Conservation (phyloP, 148 eudicot genomes). For the Spergularia marina region DNA sequence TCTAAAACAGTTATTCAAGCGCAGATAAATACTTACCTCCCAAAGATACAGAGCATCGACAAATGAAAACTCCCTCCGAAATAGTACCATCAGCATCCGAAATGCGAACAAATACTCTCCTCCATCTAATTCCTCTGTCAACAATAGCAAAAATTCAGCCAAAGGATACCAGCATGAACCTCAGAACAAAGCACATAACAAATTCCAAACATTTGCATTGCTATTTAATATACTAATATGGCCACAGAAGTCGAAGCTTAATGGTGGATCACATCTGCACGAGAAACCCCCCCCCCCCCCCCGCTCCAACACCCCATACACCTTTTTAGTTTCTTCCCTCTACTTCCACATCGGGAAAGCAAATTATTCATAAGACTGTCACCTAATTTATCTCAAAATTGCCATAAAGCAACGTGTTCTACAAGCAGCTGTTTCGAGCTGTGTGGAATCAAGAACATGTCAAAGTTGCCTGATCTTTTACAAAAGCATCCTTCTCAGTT, state of each 20-base stretch:
- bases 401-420: no score
- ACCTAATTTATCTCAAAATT: no score
- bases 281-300: no score
- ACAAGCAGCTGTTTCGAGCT: no score
- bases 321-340: no score
- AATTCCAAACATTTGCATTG: not conserved
- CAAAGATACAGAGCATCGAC: conserved; percentile 87
- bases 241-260: not conserved
- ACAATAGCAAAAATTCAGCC: conserved; percentile 16
- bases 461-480: no score
- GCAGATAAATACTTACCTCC: conserved; percentile 57
- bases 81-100: conserved; percentile 96
- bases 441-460: no score
- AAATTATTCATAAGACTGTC: no score
- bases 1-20: conserved; percentile 4
- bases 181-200: not conserved
- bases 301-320: no score
- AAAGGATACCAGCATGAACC: not conserved
- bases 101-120: conserved; percentile 94
- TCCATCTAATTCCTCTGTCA: conserved; percentile 86
- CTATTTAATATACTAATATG: no score
- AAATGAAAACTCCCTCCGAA: conserved; percentile 88
- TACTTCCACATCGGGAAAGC: no score
- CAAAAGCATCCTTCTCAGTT: no score
- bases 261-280: not conserved